Evolutionary conservation across 1,284 basidiomycete species (phyloP).

Genomic region (Puccinia triticina): DNA sequence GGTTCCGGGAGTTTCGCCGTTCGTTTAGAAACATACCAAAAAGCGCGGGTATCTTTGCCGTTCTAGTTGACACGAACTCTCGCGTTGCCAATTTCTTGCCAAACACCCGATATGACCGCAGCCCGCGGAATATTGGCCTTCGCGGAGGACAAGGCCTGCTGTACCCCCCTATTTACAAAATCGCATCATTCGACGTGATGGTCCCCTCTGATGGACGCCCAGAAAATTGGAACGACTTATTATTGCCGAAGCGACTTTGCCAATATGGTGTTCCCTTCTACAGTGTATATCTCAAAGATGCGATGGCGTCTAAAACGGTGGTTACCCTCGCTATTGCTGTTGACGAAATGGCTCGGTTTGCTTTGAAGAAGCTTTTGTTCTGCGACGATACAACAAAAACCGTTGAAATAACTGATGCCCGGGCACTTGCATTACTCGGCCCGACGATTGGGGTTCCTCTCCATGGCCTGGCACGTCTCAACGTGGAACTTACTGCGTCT

Average conservation of each 20-base stretch:
- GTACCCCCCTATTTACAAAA: neutral
- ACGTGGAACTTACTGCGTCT: too few species aligned
- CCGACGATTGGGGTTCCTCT: conserved; percentile 2
- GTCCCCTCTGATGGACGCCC: neutral
- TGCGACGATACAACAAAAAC: neutral
- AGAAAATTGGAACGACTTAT: neutral
- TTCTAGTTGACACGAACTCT: neutral
- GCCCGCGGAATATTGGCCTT: neutral
- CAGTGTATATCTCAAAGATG: neutral
- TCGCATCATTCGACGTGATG: neutral
- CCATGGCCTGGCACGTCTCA: too few species aligned
- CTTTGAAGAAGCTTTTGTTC: neutral
- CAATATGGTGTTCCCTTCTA: neutral
- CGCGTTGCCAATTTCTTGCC: neutral
- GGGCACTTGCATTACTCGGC: neutral
- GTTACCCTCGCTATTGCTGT: neutral
- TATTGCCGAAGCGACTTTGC: neutral
- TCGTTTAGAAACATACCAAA: neutral
- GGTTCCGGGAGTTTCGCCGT: neutral
- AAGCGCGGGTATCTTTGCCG: neutral
- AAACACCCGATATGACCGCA: neutral
- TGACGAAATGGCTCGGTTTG: neutral
- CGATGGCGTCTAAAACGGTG: neutral
- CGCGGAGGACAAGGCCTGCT: neutral
- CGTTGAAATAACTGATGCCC: neutral